These are phyloP conservation scores for Picea sitchensis DNA, from an alignment of 75 land plant genomes.

Conservation along the genomic window DNA sequence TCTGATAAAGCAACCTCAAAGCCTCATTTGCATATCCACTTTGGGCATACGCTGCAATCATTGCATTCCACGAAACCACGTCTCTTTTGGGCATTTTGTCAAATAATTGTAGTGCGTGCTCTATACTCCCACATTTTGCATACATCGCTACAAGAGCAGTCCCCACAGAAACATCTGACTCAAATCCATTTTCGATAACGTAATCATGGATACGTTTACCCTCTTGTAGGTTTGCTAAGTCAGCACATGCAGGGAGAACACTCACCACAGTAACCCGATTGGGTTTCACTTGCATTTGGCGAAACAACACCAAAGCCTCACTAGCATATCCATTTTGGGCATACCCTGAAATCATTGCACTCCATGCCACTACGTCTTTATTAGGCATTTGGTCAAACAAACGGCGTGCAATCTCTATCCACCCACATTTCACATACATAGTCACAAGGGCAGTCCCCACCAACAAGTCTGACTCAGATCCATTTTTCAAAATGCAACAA, in stretches of 20 bases:
- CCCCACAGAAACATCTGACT: not conserved
- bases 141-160: constrained; percentile 19
- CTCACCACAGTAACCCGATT: constrained; percentile 52
- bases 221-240: constrained; percentile 36
- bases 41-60: constrained; percentile 13
- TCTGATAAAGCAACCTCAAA: constrained; percentile 7
- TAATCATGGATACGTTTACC: constrained; percentile 22
- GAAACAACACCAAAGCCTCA: constrained; percentile 24
- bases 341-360: constrained; percentile 58
- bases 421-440: constrained; percentile 41
- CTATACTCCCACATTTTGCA: constrained; percentile 13
- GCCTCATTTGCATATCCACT: constrained; percentile 15
- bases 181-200: constrained; percentile 9
- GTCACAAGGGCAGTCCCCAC: constrained; percentile 25
- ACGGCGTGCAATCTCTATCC: constrained; percentile 22
- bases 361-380: constrained; percentile 72
- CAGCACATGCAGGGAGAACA: constrained; percentile 60
- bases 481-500: not conserved
- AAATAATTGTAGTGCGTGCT: constrained; percentile 10
- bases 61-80: constrained; percentile 20
- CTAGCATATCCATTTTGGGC: constrained; percentile 22
- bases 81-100: constrained; percentile 12
- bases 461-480: constrained; percentile 1
- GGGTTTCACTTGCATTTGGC: constrained; percentile 40
- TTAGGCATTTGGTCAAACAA: constrained; percentile 51